Evolutionary conservation across 495 filamentous ascomycete species (phyloP), one percentile per base, ranked within the genome.

Genomic region (Hyphodiscus hymeniophilus): DNA sequence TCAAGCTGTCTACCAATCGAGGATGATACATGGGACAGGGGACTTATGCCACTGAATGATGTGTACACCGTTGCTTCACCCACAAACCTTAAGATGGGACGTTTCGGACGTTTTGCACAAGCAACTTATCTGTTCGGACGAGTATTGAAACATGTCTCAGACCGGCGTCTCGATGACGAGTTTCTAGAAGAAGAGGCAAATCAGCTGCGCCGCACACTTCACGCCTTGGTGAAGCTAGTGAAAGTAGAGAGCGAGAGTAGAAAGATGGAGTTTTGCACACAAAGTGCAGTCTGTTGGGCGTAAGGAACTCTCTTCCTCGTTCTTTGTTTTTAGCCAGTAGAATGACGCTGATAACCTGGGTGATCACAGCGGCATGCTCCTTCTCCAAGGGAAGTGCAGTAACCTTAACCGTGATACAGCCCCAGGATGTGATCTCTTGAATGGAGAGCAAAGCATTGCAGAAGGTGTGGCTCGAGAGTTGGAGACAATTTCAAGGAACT

Each of bases 1-100:
- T 57, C 65, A 12, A 55, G 60, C 10, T 33, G 61, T 16, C 60
- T 76, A 1, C 72, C 72, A 0, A 57, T 61, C 3, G 63, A 71
- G 32, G 72, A 74, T 50, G 47, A 48, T 2, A 54, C 57, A 28
- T 74, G 69, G 69, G 70, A 49, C 28, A 13, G 26, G 33, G 47
- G 47, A 7, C 35, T 49, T 11, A 35, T 24, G 21, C 34, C 7
- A 7, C 10, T 28, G 16, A 26, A 28, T 28, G 26, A 38, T 31
- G 38, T 34, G 0, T 22, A n/a, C 28, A 48, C 18, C 31, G 12
- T 50, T n/a, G 35, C 28, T 20, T 50, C 47, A 7, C 38, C 39
- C 7, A 36, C 18, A 13, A 50, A 10, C 30, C 15, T 2, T 16
- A 24, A 43, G 6, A 26, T 50, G 36, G 30, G 47, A 24, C 31